Evolutionary conservation across 2,329 filamentous ascomycete species (phyloP), one percentile per base, ranked within the genome.

Genomic region (Lecanicillium sp.): DNA sequence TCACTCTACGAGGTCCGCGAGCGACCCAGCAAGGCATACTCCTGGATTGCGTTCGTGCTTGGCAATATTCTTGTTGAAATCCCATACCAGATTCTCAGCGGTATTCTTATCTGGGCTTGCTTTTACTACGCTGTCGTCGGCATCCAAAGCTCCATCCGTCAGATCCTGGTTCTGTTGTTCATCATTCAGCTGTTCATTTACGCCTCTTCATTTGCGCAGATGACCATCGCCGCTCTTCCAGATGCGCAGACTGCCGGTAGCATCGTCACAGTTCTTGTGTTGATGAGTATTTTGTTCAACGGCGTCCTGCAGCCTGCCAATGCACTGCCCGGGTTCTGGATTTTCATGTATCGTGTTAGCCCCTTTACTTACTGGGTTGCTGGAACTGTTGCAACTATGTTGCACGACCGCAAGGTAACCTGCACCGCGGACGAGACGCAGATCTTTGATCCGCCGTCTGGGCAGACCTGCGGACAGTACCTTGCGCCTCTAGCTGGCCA

Each of bases 1-100:
- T 74, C 81, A 1, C 71, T 90, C 0, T 90, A 90, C 63, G 86
- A 90, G 64, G 84, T 86, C 4, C 83, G 85, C 40, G 87, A 90
- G 63, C 77, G 85, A 1, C 85, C 86, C 0, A 80, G 76, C 62
- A 87, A 87, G 58, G 73, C 81, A 0, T 90, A 90, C 67, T 86
- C 81, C 0, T 90, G 86, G 86, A 74, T 79, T 55, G 82, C 77
- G 1, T 89, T 90, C 65, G 75, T 90, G 62, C 66, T 84, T 3
- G 78, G 83, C 58, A 87, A 87, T 59, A 78, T 89, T 46, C 45
- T 86, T 3, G 84, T 86, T 41, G 86, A 90, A 61, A 71, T 88
- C 1, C 84, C 84, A 0, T 90, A 81, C 69, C 82, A 88, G 59
- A 71, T 81, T 29, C 48, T 87, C 9, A 77, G 80, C 2, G 81